Evolutionary conservation across 1,284 basidiomycete genomes (phyloP), one percentile per base, ranked within the genome.

Genomic region (Apiotrichum gamsii): DNA sequence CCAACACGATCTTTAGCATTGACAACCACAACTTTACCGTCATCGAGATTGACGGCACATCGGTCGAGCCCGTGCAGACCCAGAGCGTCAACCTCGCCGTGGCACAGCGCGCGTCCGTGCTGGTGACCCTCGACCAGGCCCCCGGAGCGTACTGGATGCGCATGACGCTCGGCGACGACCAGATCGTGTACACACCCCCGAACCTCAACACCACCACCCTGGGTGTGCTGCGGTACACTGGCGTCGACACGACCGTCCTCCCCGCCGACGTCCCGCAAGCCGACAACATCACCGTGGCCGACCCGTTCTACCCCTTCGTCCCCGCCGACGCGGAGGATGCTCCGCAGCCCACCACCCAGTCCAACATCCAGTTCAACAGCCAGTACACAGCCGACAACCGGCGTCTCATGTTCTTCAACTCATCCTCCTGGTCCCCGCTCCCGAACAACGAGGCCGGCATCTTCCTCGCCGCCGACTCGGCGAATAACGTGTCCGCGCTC

Each of bases 11-110:
- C 32, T 64, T 64, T 51, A 51, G 46, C 21, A 53, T 67, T 45
- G 64, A 67, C 44, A 45, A 45, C n/a, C 64, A 67, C 50, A 51
- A 47, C 13, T 42, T 67, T 14, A 60, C 57, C 2, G 57, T 67
- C 30, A 43, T 67, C 37, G 64, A 64, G 44, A 58, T 51, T 4
- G 63, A 67, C 41, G 64, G 61, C 9, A 44, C 51, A 6, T 45
- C 52, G 20, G 53, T 67, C 21, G 55, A 54, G 39, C 62, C 63
- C 1, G 29, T 52, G 19, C 30, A 25, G 16, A 54, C 62, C 4
- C 32, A 25, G 1, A 47, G 51, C 20, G 38, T 65, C n/a, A 43
- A 49, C 23, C 34, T 67, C 10, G 59, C 51, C 14, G 51, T 58
- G 6, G 64, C 54, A 3, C 59, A 61, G 47, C 52, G 64, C 15